These are phyloP conservation scores for Candida dajiaensis DNA, from an alignment of 805 yeast genomes.

Conservation along the genomic window DNA sequence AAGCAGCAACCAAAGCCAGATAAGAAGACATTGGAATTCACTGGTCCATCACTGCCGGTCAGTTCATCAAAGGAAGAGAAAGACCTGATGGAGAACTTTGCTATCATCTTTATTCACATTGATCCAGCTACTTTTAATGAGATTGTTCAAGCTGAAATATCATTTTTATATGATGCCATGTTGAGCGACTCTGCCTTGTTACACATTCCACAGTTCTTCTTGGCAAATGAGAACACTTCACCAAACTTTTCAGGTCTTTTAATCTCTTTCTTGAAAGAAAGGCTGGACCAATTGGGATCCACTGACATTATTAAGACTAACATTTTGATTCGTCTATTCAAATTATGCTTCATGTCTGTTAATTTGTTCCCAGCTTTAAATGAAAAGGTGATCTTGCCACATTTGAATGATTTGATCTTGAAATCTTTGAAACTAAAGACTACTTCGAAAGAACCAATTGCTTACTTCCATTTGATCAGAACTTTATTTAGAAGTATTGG, in stretches of 20 bases:
- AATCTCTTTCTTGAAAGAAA: constrained; percentile 66
- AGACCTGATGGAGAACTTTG: constrained; percentile 92
- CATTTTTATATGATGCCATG: constrained; percentile 71
- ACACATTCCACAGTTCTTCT: constrained; percentile 88
- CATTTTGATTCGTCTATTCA: constrained; percentile 79
- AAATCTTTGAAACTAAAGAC: constrained; percentile 76
- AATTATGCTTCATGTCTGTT: constrained; percentile 92
- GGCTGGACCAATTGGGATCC: constrained; percentile 74
- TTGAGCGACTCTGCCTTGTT: constrained; percentile 77
- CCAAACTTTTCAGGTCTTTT: constrained; percentile 85
- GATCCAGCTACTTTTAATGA: constrained; percentile 96
- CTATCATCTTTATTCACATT: constrained; percentile 86
- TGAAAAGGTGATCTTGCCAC: constrained; percentile 84
- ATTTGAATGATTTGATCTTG: constrained; percentile 75
- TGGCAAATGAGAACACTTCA: constrained; percentile 92
- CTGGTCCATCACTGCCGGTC: constrained; percentile 79
- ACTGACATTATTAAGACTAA: constrained; percentile 72
- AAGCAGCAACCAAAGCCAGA: constrained; percentile 19
- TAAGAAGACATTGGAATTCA: constrained; percentile 31
- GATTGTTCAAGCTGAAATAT: constrained; percentile 75
- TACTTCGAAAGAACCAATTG: constrained; percentile 83
- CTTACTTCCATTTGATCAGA: constrained; percentile 81
- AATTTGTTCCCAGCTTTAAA: constrained; percentile 83
- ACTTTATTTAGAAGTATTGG: constrained; percentile 91
- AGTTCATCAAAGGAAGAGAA: constrained; percentile 89